Evolutionary conservation across 345 rosid species (phyloP).

Genomic region (Carallia pectinifolia): DNA sequence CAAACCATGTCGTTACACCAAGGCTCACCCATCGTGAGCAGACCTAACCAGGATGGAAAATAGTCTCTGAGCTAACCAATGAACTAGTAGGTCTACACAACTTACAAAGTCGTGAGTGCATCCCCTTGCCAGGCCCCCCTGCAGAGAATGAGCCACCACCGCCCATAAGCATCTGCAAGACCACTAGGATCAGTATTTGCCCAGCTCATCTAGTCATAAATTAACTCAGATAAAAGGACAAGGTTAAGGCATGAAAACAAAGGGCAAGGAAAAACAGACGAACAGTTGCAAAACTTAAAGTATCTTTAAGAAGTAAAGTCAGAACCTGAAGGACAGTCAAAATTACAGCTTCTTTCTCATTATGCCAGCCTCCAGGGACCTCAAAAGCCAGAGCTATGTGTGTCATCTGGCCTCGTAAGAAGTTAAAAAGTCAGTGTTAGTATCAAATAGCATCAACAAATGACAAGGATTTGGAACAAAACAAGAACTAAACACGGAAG

Average conservation of each 20-base stretch:
- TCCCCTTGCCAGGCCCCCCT: constrained; percentile 99
- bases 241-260: not conserved
- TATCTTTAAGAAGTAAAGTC: not conserved
- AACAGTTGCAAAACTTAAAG: not conserved
- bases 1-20: no score
- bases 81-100: not conserved
- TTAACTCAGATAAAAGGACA: not conserved
- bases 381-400: constrained; percentile 93
- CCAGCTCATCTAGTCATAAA: not conserved
- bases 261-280: not conserved
- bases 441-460: not conserved
- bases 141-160: constrained; percentile 99
- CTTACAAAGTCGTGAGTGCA: constrained; percentile 95
- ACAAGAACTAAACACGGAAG: no score
- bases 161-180: constrained; percentile 83
- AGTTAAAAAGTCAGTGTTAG: not conserved
- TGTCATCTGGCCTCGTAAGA: constrained; percentile 39
- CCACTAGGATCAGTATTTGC: not conserved
- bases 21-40: no score
- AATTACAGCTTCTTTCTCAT: constrained; percentile 68
- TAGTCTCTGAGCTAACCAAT: not conserved
- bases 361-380: constrained; percentile 85
- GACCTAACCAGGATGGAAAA: not conserved
- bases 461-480: no score
- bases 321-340: constrained; percentile 89